Conservation (phyloP, 2,329 filamentous ascomycete species). For the Epichloe hybrida region DNA sequence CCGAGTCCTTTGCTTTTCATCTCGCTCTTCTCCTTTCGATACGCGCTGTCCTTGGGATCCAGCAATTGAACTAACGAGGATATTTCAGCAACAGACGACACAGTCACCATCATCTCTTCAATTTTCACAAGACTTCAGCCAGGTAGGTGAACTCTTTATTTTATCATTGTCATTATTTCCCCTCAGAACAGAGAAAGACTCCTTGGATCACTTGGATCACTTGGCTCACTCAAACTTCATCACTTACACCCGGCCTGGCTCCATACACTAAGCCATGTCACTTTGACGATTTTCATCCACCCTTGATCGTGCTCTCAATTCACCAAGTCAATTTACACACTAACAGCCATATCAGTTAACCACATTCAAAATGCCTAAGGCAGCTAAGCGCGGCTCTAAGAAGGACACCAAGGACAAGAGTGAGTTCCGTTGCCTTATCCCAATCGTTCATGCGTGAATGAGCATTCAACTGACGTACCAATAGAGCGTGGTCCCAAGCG, state of each 20-base stretch:
- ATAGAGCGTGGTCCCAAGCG: conserved; percentile 66
- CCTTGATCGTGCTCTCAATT: background rate
- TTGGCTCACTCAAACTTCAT: background rate
- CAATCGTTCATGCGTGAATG: background rate
- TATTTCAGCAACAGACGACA: conserved; percentile 5
- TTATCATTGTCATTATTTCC: background rate
- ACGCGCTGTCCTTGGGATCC: conserved; percentile 1
- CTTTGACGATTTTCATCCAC: background rate
- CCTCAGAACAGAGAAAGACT: background rate
- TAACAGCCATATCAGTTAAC: conserved; percentile 9
- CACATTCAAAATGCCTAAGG: conserved; percentile 44
- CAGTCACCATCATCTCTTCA: conserved; percentile 11
- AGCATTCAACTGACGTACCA: conserved; percentile 22
- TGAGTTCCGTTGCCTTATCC: conserved; percentile 20
- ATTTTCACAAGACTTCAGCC: conserved; percentile 3
- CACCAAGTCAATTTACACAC: background rate
- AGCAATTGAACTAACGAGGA: conserved; percentile 7
- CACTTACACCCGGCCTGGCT: conserved; percentile 1
- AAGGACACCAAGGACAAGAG: conserved; percentile 46
- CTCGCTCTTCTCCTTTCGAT: background rate
- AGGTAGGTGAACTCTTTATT: conserved; percentile 2
- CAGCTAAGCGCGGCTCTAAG: conserved; percentile 40
- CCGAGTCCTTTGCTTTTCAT: background rate
- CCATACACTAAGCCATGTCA: background rate
- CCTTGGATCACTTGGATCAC: conserved; percentile 12